A percentile compares a stretch with the other conserved stretches of the same genome.
Conservation (phyloP, 192 early-diverging fungal genomes). For the Coemansia sp. region DNA sequence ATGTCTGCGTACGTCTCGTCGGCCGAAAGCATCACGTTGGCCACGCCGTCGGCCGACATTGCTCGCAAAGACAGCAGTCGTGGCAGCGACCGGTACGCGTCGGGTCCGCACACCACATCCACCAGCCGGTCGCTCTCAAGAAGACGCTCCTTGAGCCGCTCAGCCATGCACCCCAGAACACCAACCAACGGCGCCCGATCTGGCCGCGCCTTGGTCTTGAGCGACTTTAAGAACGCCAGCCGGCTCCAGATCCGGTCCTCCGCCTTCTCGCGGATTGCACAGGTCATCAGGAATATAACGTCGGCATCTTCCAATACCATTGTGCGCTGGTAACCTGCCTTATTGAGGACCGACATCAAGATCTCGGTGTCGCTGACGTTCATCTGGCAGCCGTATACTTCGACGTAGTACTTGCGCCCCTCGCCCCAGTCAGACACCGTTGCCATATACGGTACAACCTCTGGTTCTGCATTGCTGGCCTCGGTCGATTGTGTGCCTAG, state of each 20-base stretch:
- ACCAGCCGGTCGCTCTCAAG: conserved; percentile 68
- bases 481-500: background rate
- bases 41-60: conserved; percentile 63
- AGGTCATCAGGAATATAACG: conserved; percentile 73
- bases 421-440: conserved; percentile 52
- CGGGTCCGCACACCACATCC: conserved; percentile 75
- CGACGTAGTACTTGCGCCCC: conserved; percentile 67
- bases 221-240: conserved; percentile 56
- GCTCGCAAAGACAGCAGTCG: conserved; percentile 66
- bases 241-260: conserved; percentile 72
- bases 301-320: conserved; percentile 56
- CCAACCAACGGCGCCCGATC: conserved; percentile 65
- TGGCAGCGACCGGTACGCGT: conserved; percentile 73
- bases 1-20: conserved; percentile 81
- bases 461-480: conserved; percentile 15
- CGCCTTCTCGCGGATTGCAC: conserved; percentile 76
- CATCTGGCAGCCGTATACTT: conserved; percentile 83
- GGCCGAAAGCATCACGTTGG: conserved; percentile 76
- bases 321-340: conserved; percentile 65
- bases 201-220: conserved; percentile 54
- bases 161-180: conserved; percentile 80
- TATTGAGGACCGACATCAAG: conserved; percentile 67
- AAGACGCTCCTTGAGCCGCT: conserved; percentile 68
- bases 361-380: conserved; percentile 81
- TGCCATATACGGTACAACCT: conserved; percentile 42